Percentiles rank a stretch among this genome's conserved stretches.
These are phyloP conservation scores for Lipomyces chichibuensis DNA, from an alignment of 805 yeast genomes.

Conservation along the genomic window DNA sequence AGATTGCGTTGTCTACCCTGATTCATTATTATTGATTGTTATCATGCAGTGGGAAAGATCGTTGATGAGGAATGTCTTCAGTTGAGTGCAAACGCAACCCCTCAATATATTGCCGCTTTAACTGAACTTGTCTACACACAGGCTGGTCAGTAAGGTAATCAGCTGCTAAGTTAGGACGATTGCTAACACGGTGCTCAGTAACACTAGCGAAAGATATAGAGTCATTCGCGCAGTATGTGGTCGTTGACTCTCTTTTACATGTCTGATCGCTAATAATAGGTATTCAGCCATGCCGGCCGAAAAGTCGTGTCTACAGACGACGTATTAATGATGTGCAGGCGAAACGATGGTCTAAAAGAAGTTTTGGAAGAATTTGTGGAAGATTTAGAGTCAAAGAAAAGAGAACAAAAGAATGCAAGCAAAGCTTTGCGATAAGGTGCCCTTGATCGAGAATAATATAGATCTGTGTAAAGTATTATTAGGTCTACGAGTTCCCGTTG, in stretches of 20 bases:
- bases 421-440: constrained; percentile 1
- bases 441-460: not conserved
- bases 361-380: constrained; percentile 37
- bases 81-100: constrained; percentile 39
- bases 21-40: not conserved
- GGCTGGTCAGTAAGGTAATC: constrained; percentile 30
- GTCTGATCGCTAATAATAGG: not conserved
- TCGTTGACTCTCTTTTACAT: not conserved
- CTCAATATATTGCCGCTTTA: constrained; percentile 43
- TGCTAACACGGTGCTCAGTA: constrained; percentile 23
- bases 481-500: not conserved
- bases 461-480: not conserved
- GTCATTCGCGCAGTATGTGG: constrained; percentile 40
- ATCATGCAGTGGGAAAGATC: constrained; percentile 37
- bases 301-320: constrained; percentile 40
- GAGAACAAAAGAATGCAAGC: constrained; percentile 8
- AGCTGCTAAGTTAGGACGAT: not conserved
- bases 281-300: constrained; percentile 41
- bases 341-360: constrained; percentile 40
- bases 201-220: constrained; percentile 41
- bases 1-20: not conserved
- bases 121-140: constrained; percentile 43
- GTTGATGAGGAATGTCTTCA: constrained; percentile 40
- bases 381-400: constrained; percentile 16
- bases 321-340: constrained; percentile 41